Base-by-base conservation (phyloP, 305 asterid genomes). In the Euphrasia arctica region DNA sequence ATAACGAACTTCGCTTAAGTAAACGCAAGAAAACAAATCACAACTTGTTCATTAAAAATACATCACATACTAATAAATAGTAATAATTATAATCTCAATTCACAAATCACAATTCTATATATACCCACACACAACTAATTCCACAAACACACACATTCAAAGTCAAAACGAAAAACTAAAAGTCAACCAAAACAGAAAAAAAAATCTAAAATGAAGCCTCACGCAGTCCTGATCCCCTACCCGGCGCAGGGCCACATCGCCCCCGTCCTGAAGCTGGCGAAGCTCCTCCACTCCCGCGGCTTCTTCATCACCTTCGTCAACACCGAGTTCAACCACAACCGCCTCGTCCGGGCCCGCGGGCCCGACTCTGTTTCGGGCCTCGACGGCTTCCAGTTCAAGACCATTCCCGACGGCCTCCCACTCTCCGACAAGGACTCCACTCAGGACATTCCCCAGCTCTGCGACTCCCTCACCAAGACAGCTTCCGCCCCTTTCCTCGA, bases 361-460 rank as follows among this genome's bases (percentile, higher is more conserved):
- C 65, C 70, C 12, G 51, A 4, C 1, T 56, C 75, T 27, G 51
- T 76, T 0, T 41, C 54, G 28, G 77, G 80, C 32, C 52, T 60
- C 12, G 11, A 2, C 0, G 73, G 34, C 0, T 77, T 77, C 74
- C 51, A 18, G 25, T 77, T 70, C 54, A 7, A 29, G 1, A 9
- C 78, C 39, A 70, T 74, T 52, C 77, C 79, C 15, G 79, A 70
- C 29, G 82, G 79, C 10, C 82, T 63, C 6, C 75, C 78, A 0
- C 59, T 70, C 9, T 76, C 77, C 36, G 77, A 67, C 61, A 63
- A 60, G 62, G 74, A 64, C 60, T 65, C 70, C 0, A 69, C 66
- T 0, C 78, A 70, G 13, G 63, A 62, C 10, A 62, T 60, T 14
- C 25, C 71, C 3, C 54, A 67, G 12, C 74, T 54, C 0, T 64